Conservation (phyloP, 2,329 filamentous ascomycete species). For the Eutypella sp. region DNA sequence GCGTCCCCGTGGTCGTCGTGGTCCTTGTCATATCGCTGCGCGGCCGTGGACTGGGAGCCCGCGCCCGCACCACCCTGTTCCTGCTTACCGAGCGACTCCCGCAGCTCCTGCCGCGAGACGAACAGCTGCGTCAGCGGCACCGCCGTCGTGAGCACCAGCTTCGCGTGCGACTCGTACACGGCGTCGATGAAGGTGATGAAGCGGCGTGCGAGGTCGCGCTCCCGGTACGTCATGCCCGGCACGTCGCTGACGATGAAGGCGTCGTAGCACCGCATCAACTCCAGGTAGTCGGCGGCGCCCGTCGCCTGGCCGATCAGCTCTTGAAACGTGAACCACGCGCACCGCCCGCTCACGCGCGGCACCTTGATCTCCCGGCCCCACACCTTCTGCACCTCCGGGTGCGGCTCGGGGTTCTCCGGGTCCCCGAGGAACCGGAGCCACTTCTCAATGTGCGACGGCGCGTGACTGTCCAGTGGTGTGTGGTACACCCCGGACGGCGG, state of each 20-base stretch:
- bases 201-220: constrained; percentile 80
- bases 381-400: constrained; percentile 73
- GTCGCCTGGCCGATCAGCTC: constrained; percentile 86
- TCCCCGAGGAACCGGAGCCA: constrained; percentile 97
- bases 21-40: constrained; percentile 27
- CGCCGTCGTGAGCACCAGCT: constrained; percentile 86
- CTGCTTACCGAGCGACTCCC: constrained; percentile 51
- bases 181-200: constrained; percentile 99
- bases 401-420: constrained; percentile 67
- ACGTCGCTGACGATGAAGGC: constrained; percentile 89
- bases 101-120: constrained; percentile 66
- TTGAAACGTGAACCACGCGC: constrained; percentile 87
- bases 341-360: constrained; percentile 79
- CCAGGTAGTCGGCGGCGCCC: constrained; percentile 91
- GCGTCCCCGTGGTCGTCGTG: constrained; percentile 34
- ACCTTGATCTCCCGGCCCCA: constrained; percentile 92
- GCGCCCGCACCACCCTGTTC: constrained; percentile 5
- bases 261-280: constrained; percentile 84
- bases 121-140: constrained; percentile 84
- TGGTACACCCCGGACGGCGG: constrained; percentile 94
- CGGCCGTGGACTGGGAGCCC: not conserved
- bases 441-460: constrained; percentile 76
- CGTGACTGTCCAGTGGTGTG: constrained; percentile 74
- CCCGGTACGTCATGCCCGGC: constrained; percentile 82
- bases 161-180: constrained; percentile 88